Conservation (phyloP, 2,329 filamentous ascomycete species). For the Talaromyces funiculosus region DNA sequence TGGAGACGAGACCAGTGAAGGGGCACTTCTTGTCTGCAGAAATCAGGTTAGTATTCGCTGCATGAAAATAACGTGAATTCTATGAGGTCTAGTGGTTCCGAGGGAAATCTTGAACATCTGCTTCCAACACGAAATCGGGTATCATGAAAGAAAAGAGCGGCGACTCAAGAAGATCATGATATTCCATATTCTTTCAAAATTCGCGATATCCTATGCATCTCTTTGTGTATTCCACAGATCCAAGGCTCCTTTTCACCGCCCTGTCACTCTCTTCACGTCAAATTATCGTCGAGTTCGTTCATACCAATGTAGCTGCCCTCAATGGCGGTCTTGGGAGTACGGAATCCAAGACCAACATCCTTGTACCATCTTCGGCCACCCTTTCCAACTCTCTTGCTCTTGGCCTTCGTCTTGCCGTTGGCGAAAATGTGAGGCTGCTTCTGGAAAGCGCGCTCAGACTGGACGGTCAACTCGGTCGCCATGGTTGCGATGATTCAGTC, state of each 20-base stretch:
- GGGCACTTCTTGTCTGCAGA: slow-evolving; percentile 98
- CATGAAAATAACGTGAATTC: not conserved
- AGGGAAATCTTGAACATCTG: slow-evolving; percentile 9
- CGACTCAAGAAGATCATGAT: not conserved
- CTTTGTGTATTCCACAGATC: not conserved
- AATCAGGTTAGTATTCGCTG: slow-evolving; percentile 23
- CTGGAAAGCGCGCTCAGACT: slow-evolving; percentile 99
- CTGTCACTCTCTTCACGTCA: not conserved
- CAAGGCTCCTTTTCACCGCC: slow-evolving; percentile 1
- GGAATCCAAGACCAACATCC: slow-evolving; percentile 98
- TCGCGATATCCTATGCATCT: not conserved
- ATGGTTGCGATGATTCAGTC: slow-evolving; percentile 60
- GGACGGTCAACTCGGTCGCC: slow-evolving; percentile 98
- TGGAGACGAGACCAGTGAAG: slow-evolving; percentile 97
- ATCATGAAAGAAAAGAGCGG: not conserved
- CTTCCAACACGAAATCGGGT: not conserved
- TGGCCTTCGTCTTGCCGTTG: slow-evolving; percentile 89
- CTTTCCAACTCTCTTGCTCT: slow-evolving; percentile 76
- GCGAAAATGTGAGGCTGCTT: slow-evolving; percentile 99
- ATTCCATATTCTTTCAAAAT: not conserved
- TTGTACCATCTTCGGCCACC: slow-evolving; percentile 92
- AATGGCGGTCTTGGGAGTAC: slow-evolving; percentile 97
- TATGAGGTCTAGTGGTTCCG: not conserved
- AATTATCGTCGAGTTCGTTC: slow-evolving; percentile 38
- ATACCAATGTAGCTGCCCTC: slow-evolving; percentile 98